Conservation (phyloP, 805 yeast species). For the Ogataea kodamae region DNA sequence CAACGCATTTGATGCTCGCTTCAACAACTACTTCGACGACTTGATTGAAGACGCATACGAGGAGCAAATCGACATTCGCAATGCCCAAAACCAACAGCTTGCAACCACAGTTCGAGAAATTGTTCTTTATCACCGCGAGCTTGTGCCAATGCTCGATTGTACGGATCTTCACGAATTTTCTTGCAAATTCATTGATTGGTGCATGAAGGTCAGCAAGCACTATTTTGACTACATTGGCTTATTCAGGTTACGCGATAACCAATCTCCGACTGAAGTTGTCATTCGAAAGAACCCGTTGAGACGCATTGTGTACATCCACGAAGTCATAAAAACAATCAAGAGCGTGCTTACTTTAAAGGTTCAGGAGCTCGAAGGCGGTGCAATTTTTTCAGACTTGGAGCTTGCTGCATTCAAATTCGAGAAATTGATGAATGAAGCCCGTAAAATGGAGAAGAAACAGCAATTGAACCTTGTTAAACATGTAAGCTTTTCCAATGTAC, state of each 20-base stretch:
- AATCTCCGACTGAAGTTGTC: conserved; percentile 26
- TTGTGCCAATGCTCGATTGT: conserved; percentile 12
- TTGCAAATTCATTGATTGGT: conserved; percentile 26
- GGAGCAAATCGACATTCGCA: conserved; percentile 21
- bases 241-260: conserved; percentile 24
- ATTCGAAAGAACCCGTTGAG: conserved; percentile 32
- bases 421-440: conserved; percentile 18
- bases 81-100: conserved; percentile 19
- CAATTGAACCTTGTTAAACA: conserved; percentile 15
- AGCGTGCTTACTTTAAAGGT: conserved; percentile 19
- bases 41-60: conserved; percentile 25
- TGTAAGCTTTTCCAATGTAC: conserved; percentile 22
- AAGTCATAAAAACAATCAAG: conserved; percentile 21
- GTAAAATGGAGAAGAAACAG: conserved; percentile 24
- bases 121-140: conserved; percentile 19
- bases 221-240: conserved; percentile 24
- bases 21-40: conserved; percentile 30
- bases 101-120: conserved; percentile 16
- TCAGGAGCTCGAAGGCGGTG: conserved; percentile 20
- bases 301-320: conserved; percentile 27
- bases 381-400: conserved; percentile 25
- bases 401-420: conserved; percentile 21
- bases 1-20: conserved; percentile 27
- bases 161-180: conserved; percentile 15
- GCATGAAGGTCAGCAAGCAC: conserved; percentile 13